Evolutionary conservation across 495 filamentous ascomycete species (phyloP).

Genomic region (Aspergillus baeticus): DNA sequence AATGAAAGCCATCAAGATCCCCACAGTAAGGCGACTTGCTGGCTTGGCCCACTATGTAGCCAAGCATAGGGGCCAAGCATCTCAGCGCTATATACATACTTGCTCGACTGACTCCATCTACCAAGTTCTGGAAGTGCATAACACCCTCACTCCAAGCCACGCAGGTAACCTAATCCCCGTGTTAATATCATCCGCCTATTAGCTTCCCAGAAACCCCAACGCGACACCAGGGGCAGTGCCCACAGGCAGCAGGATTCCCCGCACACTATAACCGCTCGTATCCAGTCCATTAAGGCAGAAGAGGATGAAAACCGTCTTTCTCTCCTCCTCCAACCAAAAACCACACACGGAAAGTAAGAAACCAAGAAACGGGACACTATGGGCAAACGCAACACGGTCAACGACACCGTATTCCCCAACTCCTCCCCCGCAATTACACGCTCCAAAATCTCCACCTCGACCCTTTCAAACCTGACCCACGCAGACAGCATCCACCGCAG

Average conservation of each 20-base stretch:
- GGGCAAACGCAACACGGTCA: conserved; percentile 5
- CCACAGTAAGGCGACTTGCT: neutral
- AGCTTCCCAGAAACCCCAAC: neutral
- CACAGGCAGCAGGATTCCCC: conserved; percentile 11
- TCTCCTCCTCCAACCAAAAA: neutral
- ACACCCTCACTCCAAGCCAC: too few species aligned
- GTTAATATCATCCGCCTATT: neutral
- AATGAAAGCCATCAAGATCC: too few species aligned
- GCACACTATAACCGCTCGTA: neutral
- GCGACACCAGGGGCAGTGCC: neutral
- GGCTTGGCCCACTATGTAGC: too few species aligned
- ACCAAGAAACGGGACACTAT: conserved; percentile 1
- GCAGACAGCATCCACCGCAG: conserved; percentile 18
- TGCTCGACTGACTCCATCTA: neutral
- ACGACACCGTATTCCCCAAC: conserved; percentile 3
- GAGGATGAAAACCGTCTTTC: neutral
- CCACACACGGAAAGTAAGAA: too few species aligned
- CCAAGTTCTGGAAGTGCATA: too few species aligned
- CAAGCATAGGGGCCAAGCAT: neutral
- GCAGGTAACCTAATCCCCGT: too few species aligned
- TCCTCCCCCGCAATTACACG: conserved; percentile 18
- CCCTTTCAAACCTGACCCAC: conserved; percentile 18
- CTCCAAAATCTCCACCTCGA: conserved; percentile 19
- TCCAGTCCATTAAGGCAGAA: neutral
- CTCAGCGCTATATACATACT: neutral